These are phyloP conservation scores for Isatis tinctoria DNA, from an alignment of 345 rosid genomes.

Conservation along the genomic window DNA sequence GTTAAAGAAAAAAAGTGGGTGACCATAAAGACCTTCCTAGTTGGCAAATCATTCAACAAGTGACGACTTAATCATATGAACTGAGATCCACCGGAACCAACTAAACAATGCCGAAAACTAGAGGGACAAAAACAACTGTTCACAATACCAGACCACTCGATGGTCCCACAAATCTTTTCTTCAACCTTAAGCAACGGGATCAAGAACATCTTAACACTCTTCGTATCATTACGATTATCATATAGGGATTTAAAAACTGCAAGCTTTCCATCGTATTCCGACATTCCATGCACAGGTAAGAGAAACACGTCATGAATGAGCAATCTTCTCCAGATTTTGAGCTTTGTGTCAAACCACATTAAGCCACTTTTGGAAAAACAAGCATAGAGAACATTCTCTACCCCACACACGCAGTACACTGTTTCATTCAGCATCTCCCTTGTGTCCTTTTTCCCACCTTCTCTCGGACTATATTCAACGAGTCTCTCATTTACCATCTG, in stretches of 20 bases:
- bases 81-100: too few relatives aligned
- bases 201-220: slow-evolving; percentile 51
- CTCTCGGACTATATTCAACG: neutral
- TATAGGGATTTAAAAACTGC: slow-evolving; percentile 44
- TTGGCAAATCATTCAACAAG: too few relatives aligned
- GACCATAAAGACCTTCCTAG: too few relatives aligned
- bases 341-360: slow-evolving; percentile 47
- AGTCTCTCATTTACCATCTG: slow-evolving; percentile 13
- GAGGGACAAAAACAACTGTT: too few relatives aligned
- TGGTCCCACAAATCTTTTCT: slow-evolving; percentile 43
- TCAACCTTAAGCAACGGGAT: slow-evolving; percentile 43
- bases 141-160: slow-evolving; percentile 48
- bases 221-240: slow-evolving; percentile 29
- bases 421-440: neutral
- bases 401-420: slow-evolving; percentile 35
- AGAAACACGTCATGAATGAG: slow-evolving; percentile 16
- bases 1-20: too few relatives aligned
- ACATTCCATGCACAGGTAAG: slow-evolving; percentile 20
- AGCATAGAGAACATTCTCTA: slow-evolving; percentile 60
- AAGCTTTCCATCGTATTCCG: slow-evolving; percentile 58
- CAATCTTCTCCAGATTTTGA: slow-evolving; percentile 52
- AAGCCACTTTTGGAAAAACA: slow-evolving; percentile 49
- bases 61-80: too few relatives aligned
- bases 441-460: neutral
- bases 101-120: too few relatives aligned